Evolutionary conservation across 768 basidiomycete species (phyloP), one percentile per base, ranked within the genome.

Genomic region (Lyophyllum semitale): DNA sequence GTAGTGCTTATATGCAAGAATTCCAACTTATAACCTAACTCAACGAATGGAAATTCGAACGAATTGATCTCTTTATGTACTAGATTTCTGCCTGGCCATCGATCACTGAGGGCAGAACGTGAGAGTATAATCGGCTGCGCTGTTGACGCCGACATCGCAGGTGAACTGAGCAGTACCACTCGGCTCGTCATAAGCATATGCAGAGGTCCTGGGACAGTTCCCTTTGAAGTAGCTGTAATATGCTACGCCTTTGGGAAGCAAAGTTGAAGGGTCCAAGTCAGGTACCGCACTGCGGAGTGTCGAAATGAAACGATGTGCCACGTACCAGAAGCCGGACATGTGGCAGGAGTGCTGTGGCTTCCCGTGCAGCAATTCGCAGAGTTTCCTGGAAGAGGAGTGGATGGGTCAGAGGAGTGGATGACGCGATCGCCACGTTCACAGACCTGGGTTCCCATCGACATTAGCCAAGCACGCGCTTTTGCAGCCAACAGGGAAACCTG

Each of bases 401-500:
- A 20, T 43, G 8, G 13, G 9, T 27, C 52, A 62, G 63, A 29
- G 35, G 8, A 25, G 11, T 4, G 2, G n/a, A 6, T 7, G n/a
- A 38, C 17, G n/a, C 17, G 17, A 38, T 38, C 17, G 33, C 13
- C n/a, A 8, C 17, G 33, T 4, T 35, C 18, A 33, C 50, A 22
- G 30, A 64, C 59, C 46, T 53, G 48, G 61, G 45, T 67, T 64
- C 15, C 66, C 66, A 55, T 68, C 65, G 23, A 71, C 41, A 49
- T 69, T 69, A 13, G 70, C 68, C 22, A 54, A 46, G 51, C 81
- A 83, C 17, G 81, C 80, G 48, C 76, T 79, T 59, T 76, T 75
- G 66, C 82, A 83, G 18, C 81, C 82, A 4, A 79, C 75, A 2
- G 75, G 71, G 54, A 71, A 73, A 8, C 80, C 79, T 5, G 64